Percentiles rank a stretch among this genome's conserved stretches.
These are phyloP conservation scores for Tulasnella sp. DNA, from an alignment of 768 basidiomycete species.

Conservation along the genomic window DNA sequence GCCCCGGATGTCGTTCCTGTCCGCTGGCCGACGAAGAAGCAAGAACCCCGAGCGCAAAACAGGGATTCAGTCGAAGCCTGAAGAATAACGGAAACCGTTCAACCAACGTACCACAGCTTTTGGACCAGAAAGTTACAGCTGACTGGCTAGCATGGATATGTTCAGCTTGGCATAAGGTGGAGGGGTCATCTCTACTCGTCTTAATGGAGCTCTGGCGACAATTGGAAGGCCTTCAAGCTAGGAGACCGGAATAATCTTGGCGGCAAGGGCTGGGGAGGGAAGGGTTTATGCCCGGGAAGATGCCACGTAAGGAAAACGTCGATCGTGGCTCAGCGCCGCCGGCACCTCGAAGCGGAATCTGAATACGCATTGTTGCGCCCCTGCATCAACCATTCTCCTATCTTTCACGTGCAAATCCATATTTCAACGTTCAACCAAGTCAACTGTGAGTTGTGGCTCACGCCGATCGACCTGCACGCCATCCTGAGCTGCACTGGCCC, in stretches of 20 bases:
- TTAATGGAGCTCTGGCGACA: not conserved
- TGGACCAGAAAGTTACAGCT: too few relatives aligned
- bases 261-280: not conserved
- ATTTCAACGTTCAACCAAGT: too few relatives aligned
- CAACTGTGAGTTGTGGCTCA: not conserved
- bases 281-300: not conserved
- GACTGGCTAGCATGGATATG: too few relatives aligned
- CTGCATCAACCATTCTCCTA: not conserved
- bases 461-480: not conserved
- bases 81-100: not conserved
- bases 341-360: not conserved
- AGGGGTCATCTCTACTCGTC: not conserved
- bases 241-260: too few relatives aligned
- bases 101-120: not conserved
- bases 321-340: not conserved
- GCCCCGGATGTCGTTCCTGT: not conserved
- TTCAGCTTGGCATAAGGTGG: too few relatives aligned
- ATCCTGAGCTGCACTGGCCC: not conserved
- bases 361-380: not conserved
- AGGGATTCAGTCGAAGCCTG: not conserved
- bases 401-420: not conserved
- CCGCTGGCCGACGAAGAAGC: not conserved
- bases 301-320: not conserved
- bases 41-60: not conserved
- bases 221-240: not conserved